Evolutionary conservation across 2,329 filamentous ascomycete species (phyloP).

Genomic region (Alternaria arbusti): DNA sequence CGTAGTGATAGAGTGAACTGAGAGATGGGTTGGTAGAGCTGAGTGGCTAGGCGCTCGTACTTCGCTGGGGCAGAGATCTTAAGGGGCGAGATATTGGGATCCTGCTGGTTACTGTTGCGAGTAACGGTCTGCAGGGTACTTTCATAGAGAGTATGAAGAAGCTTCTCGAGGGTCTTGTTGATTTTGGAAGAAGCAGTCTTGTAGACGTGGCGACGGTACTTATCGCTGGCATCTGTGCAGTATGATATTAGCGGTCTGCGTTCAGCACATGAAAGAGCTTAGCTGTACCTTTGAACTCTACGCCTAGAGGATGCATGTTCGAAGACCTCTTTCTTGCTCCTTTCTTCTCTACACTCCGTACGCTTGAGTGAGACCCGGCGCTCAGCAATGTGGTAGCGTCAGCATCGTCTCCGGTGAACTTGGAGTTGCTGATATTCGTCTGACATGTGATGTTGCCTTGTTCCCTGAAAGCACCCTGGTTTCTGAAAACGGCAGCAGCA

Average conservation of each 20-base stretch:
- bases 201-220: constrained; percentile 37
- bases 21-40: constrained; percentile 30
- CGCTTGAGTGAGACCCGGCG: constrained; percentile 9
- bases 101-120: constrained; percentile 3
- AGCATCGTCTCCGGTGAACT: neutral
- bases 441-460: neutral
- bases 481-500: constrained; percentile 36
- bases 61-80: constrained; percentile 25
- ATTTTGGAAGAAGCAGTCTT: constrained; percentile 22
- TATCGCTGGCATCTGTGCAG: constrained; percentile 30
- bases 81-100: constrained; percentile 4
- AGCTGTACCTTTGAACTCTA: constrained; percentile 35
- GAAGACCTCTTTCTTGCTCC: constrained; percentile 3
- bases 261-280: neutral
- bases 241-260: constrained; percentile 8
- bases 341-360: constrained; percentile 15
- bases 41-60: constrained; percentile 22
- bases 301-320: constrained; percentile 31
- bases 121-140: constrained; percentile 19
- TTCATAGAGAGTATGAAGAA: constrained; percentile 17
- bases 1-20: constrained; percentile 16
- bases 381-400: neutral
- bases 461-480: constrained; percentile 12
- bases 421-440: neutral
- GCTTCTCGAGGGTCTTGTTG: constrained; percentile 23